Percentiles rank a stretch among this genome's conserved stretches.
These are phyloP conservation scores for Monosporozyma unispora DNA, from an alignment of 805 yeast species.

Conservation along the genomic window DNA sequence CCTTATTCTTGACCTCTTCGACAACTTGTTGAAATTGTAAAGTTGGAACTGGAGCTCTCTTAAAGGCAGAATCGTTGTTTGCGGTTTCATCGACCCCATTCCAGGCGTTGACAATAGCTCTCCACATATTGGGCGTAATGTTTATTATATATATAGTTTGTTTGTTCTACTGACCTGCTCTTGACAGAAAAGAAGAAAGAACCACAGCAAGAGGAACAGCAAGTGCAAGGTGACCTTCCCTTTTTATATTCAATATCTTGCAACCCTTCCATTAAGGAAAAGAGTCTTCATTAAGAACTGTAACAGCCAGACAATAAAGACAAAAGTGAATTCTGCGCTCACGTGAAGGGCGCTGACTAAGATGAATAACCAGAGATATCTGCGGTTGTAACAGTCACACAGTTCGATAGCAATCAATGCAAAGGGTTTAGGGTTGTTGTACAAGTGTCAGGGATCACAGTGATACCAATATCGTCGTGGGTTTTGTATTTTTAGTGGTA, in stretches of 20 bases:
- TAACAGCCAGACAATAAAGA: too few species aligned
- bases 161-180: neutral
- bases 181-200: too few species aligned
- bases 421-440: neutral
- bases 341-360: neutral
- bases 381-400: too few species aligned
- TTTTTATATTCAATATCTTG: too few species aligned
- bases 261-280: too few species aligned
- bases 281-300: too few species aligned
- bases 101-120: conserved; percentile 20
- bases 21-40: conserved; percentile 48
- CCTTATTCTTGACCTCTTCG: conserved; percentile 33
- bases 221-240: too few species aligned
- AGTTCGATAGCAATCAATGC: neutral
- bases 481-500: neutral
- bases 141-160: neutral
- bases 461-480: neutral
- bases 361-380: too few species aligned
- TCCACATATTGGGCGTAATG: conserved; percentile 14
- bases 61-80: neutral
- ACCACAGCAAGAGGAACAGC: too few species aligned
- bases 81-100: conserved; percentile 15
- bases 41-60: conserved; percentile 4
- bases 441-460: neutral
- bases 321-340: too few species aligned